Conservation (phyloP, 306 rosid genomes). For the Hippophae tibetana region DNA sequence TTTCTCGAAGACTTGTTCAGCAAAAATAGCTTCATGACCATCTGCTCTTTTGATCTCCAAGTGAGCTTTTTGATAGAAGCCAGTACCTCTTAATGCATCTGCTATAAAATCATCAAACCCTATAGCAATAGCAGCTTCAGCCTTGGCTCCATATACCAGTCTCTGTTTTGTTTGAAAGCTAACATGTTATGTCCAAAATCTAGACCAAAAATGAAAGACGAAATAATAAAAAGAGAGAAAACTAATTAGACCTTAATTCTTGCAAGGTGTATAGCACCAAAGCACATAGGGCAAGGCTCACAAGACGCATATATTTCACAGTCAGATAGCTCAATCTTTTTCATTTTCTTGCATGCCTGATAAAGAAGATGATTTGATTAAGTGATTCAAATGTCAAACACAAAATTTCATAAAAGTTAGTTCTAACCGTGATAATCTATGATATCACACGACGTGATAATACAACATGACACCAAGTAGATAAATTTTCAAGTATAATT, state of each 20-base stretch:
- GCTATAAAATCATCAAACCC: slow-evolving; percentile 62
- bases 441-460: not conserved
- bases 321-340: slow-evolving; percentile 47
- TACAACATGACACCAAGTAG: too few relatives aligned
- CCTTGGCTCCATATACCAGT: slow-evolving; percentile 66
- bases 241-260: slow-evolving; percentile 41
- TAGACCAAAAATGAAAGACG: not conserved
- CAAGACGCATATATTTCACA: slow-evolving; percentile 83
- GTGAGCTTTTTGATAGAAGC: slow-evolving; percentile 50
- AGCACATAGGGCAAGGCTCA: slow-evolving; percentile 87
- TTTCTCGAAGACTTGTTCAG: slow-evolving; percentile 69
- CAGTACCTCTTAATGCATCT: slow-evolving; percentile 59
- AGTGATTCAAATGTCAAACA: not conserved
- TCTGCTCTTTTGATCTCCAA: slow-evolving; percentile 64
- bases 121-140: slow-evolving; percentile 59
- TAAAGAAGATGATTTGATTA: not conserved
- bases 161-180: slow-evolving; percentile 33
- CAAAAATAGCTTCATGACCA: slow-evolving; percentile 50
- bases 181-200: not conserved
- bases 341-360: slow-evolving; percentile 62
- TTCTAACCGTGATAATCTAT: not conserved
- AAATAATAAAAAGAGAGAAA: not conserved
- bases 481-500: too few relatives aligned
- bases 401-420: not conserved
- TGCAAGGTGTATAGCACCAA: slow-evolving; percentile 73